phyloP scores from a whole-genome alignment of 2,329 filamentous ascomycete genomes.

The Epichloe typhina region DNA sequence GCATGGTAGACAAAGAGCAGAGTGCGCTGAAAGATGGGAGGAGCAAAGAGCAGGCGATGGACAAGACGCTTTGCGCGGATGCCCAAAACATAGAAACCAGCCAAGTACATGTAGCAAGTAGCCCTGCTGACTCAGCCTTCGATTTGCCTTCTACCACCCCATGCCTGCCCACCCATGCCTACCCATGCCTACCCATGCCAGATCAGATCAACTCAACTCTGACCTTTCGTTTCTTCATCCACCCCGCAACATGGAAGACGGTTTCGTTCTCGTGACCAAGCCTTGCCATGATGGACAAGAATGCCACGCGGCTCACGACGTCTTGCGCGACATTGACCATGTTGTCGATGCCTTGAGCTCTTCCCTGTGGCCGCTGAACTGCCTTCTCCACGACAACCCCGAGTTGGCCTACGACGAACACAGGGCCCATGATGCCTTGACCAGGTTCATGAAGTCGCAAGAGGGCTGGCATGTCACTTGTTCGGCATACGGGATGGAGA shows the following conservation, averaged over 20 bases:
- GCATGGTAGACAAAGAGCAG: too few relatives aligned
- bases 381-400: slow-evolving; percentile 30
- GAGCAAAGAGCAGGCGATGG: too few relatives aligned
- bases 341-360: slow-evolving; percentile 7
- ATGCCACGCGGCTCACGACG: background rate
- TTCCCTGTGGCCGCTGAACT: slow-evolving; percentile 23
- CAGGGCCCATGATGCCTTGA: slow-evolving; percentile 27
- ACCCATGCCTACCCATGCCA: background rate
- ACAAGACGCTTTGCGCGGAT: too few relatives aligned
- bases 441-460: slow-evolving; percentile 20
- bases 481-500: slow-evolving; percentile 28
- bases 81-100: too few relatives aligned
- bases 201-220: too few relatives aligned
- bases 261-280: background rate
- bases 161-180: background rate
- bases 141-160: background rate
- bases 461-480: slow-evolving; percentile 25
- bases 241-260: background rate
- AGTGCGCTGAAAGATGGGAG: too few relatives aligned
- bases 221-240: too few relatives aligned
- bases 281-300: background rate
- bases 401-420: slow-evolving; percentile 28
- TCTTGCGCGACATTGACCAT: slow-evolving; percentile 27
- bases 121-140: background rate
- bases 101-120: background rate